Base-by-base conservation (phyloP, 1,139 yeast species). In the Diutina neorugosa region DNA sequence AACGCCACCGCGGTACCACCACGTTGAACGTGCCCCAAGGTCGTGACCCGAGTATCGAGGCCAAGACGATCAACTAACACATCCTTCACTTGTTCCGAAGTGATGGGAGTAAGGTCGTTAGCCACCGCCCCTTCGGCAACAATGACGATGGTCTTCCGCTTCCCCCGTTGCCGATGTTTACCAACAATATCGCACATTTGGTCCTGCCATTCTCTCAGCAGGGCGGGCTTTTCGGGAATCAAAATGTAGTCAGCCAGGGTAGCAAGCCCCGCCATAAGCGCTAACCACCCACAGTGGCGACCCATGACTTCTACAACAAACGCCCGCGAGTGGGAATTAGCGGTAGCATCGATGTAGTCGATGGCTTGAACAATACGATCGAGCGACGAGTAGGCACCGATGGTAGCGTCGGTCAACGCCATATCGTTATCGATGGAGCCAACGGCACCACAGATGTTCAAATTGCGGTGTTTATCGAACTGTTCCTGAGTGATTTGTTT, bases 231-330 rank as follows among this genome's bases (percentile, higher is more conserved):
- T 69, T 86, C 94, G 11, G 94, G 94, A 55, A 86, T 85, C 63
- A 86, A 81, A 54, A 85, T 84, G 63, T 80, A 85, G 65, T 86
- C 94, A 1, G 94, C 93, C 63, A 86, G 82, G 16, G 93, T 84
- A 23, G 91, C 83, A 55, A 86, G 78, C 61, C 93, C 93, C 2
- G 93, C 86, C 87, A 85, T 85, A 59, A 86, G 70, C 1, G 88
- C 93, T 58, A 86, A 75, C 94, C 94, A 86, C 59, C 94, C 94
- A 73, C 94, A 86, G 63, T 86, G 93, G 67, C 94, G 77, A 57
- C 94, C 94, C 94, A 86, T 86, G n/a, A 86, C 94, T 67, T 86
- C 94, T 50, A 86, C 82, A 44, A 86, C 90, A 63, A 86, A 86
- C 8, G 94, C 94, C 65, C 94, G 73, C 31, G 89, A 84, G 66